Base-by-base conservation (phyloP, 1,139 yeast genomes). In the Eremothecium cymbalariae region DNA sequence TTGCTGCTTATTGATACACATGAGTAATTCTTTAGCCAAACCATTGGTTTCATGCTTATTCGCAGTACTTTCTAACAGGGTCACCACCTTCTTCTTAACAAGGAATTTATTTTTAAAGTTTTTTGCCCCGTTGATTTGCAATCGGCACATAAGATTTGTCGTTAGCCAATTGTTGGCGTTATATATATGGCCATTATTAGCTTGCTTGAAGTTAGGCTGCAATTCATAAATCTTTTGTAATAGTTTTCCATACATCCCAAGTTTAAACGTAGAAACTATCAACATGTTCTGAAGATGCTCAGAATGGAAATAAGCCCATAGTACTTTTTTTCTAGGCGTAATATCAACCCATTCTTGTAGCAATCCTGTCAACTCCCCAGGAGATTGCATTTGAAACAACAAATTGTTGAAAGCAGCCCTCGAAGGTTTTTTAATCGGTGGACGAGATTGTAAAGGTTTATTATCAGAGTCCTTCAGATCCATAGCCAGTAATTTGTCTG, bases 401-500 rank as follows among this genome's bases (percentile, higher is more conserved):
- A 65, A 54, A 14, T 54, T 50, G 9, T 45, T 48, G 20, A 68
- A 48, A 15, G 58, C 57, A 4, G 43, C 38, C 18, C 49, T 50
- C 2, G 67, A 53, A 18, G 68, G 65, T 2, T 59, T 49, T n/a
- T 50, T 53, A 31, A 63, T 62, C 8, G 61, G 58, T 1, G 41
- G 41, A 18, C 58, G 47, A 14, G 74, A 71, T 6, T 53, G 46
- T 9, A 66, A 40, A 26, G 67, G 67, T 25, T 67, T 65, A 1
- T 60, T 54, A 2, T 50, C 55, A 9, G 62, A 57, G 41, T 68
- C 70, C 42, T 69, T 67, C 36, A 76, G 56, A 49, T 77, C 82
- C 55, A 74, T 72, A 8, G 78, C 67, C 38, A 74, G 53, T 25
- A 77, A 62, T 36, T 53, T 59, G 40, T 74, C 72, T 6, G 70